These are phyloP conservation scores for Acacia pycnantha DNA, from an alignment of 331 rosid genomes.

Conservation along the genomic window DNA sequence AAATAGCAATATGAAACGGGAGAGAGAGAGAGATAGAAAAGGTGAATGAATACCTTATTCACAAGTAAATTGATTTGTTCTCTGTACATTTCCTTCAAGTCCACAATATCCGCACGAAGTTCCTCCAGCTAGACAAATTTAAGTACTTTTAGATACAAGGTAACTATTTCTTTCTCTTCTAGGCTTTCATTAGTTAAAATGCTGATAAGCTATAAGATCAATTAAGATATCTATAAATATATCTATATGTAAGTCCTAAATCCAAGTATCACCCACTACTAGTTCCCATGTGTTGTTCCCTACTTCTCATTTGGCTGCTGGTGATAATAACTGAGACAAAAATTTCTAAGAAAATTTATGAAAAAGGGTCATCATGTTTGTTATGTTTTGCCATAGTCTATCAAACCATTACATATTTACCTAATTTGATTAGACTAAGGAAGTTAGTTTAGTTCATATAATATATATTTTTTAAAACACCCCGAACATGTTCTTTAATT, in stretches of 20 bases:
- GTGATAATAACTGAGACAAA: not conserved
- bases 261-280: conserved; percentile 10
- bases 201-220: conserved; percentile 12
- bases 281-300: too few relatives aligned
- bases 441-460: too few relatives aligned
- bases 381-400: not conserved
- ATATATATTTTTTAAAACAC: too few relatives aligned
- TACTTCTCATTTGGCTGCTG: too few relatives aligned
- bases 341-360: not conserved
- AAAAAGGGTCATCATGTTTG: not conserved
- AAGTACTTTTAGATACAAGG: conserved; percentile 28
- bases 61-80: conserved; percentile 98
- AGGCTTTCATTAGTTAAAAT: not conserved
- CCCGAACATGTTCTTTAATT: too few relatives aligned
- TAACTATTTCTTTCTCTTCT: not conserved
- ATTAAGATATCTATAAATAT: not conserved
- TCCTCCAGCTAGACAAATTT: conserved; percentile 82
- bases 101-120: conserved; percentile 96
- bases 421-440: too few relatives aligned
- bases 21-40: not conserved
- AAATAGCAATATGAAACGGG: not conserved
- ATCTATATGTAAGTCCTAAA: not conserved
- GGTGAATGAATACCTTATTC: conserved; percentile 63
- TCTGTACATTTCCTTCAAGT: conserved; percentile 99
- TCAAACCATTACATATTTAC: not conserved